These are phyloP conservation scores for Inonotus hispidus DNA, from an alignment of 1,284 basidiomycete genomes.

Conservation along the genomic window DNA sequence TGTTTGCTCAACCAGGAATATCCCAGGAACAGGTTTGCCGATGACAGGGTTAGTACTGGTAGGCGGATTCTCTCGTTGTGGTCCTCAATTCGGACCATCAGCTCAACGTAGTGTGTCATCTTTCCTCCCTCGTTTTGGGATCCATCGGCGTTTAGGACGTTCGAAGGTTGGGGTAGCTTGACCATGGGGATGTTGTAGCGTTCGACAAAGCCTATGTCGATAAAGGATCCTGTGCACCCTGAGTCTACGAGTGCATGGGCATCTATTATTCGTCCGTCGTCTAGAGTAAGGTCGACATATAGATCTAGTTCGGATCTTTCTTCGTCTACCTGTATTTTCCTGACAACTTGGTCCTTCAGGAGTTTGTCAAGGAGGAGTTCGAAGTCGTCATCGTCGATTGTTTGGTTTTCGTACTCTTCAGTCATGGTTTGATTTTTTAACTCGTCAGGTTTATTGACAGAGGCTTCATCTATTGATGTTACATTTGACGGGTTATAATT, in stretches of 20 bases:
- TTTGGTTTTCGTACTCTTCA: background rate
- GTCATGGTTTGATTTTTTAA: background rate
- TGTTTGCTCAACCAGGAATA: background rate
- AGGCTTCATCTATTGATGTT: background rate
- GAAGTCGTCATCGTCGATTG: background rate
- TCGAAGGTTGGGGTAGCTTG: rapidly evolving
- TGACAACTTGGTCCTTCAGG: background rate
- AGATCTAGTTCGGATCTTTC: background rate
- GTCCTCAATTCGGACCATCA: background rate
- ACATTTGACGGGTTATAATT: no score
- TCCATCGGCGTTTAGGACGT: background rate
- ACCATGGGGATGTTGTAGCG: background rate
- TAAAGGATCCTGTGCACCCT: background rate
- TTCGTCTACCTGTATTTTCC: background rate
- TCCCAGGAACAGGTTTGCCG: background rate
- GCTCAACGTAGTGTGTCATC: background rate
- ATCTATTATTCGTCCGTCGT: background rate
- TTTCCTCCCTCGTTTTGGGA: background rate
- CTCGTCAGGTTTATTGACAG: background rate
- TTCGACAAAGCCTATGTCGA: background rate
- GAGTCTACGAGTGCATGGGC: background rate
- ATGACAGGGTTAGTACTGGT: background rate
- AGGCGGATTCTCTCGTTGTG: background rate
- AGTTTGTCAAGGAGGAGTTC: background rate
- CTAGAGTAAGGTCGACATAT: background rate